A percentile compares a stretch with the other conserved stretches of the same genome.
Evolutionary conservation across 352 stramenopile species (phyloP).

Genomic region (Albugo candida): DNA sequence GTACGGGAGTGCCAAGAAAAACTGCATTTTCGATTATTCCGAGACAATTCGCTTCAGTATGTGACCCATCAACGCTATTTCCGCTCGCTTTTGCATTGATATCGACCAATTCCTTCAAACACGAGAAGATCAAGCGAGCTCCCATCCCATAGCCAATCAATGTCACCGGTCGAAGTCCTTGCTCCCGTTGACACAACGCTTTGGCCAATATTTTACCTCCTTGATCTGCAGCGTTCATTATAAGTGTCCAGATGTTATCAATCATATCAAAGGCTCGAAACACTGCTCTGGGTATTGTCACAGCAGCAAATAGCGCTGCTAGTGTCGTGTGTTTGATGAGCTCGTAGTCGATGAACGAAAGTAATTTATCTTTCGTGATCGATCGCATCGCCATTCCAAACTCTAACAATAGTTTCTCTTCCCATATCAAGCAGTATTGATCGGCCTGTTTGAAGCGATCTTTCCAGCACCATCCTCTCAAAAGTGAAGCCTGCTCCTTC

Average conservation of each 20-base stretch:
- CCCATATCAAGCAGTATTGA: slow-evolving; percentile 66
- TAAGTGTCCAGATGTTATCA: slow-evolving; percentile 69
- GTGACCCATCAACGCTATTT: slow-evolving; percentile 3
- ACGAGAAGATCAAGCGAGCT: slow-evolving; percentile 76
- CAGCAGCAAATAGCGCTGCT: slow-evolving; percentile 46
- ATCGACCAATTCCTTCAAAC: slow-evolving; percentile 70
- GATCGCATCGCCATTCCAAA: slow-evolving; percentile 69
- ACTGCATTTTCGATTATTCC: slow-evolving; percentile 81
- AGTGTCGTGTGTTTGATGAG: slow-evolving; percentile 60
- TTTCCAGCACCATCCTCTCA: slow-evolving; percentile 68
- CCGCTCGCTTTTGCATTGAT: too few relatives aligned
- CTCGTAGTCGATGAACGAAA: slow-evolving; percentile 43
- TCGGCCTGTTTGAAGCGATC: slow-evolving; percentile 63
- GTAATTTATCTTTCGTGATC: slow-evolving; percentile 48
- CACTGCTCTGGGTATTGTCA: slow-evolving; percentile 49
- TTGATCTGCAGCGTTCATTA: slow-evolving; percentile 52
- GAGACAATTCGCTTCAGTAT: slow-evolving; percentile 17
- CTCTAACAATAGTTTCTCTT: slow-evolving; percentile 40
- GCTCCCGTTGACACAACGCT: slow-evolving; percentile 36
- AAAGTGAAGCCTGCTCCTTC: slow-evolving; percentile 1
- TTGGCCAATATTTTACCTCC: slow-evolving; percentile 59
- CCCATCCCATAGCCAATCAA: slow-evolving; percentile 82
- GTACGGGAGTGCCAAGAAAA: slow-evolving; percentile 64
- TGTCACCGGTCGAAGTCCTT: slow-evolving; percentile 68
- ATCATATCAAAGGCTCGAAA: slow-evolving; percentile 54